A percentile compares a stretch with the other conserved stretches of the same genome.
Evolutionary conservation across 2,329 filamentous ascomycete genomes (phyloP).

Genomic region (Phaeosphaeriaceae sp.): DNA sequence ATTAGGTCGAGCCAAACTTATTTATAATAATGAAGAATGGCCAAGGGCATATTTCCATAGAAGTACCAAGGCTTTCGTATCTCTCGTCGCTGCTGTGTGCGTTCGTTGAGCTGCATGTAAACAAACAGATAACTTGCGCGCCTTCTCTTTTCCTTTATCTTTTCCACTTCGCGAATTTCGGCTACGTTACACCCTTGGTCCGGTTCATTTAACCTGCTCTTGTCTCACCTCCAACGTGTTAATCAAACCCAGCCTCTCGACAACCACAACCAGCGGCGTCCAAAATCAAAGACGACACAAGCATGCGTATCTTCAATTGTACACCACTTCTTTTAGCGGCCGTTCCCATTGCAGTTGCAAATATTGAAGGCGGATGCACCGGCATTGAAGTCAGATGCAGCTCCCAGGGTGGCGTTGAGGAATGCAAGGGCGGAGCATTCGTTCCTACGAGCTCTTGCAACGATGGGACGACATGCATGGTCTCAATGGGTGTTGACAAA

Average conservation of each 20-base stretch:
- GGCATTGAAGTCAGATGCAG: neutral
- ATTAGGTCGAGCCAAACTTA: no score
- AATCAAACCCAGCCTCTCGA: neutral
- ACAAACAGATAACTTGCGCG: no score
- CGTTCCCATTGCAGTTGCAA: slow-evolving; percentile 1
- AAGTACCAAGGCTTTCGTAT: no score
- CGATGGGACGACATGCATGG: no score
- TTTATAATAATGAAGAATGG: no score
- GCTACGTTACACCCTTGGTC: neutral
- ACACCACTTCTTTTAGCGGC: neutral
- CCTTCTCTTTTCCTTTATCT: neutral
- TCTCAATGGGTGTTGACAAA: neutral
- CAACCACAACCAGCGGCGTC: neutral
- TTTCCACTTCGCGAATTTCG: neutral
- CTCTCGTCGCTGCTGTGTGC: no score
- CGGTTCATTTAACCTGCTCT: neutral
- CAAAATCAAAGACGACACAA: neutral
- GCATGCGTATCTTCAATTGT: slow-evolving; percentile 14
- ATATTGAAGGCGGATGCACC: neutral
- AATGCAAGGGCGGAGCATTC: neutral
- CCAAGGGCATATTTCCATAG: no score
- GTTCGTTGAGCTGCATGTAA: no score
- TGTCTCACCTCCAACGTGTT: neutral
- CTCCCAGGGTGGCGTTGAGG: neutral
- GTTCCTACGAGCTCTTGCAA: no score